Conservation (phyloP, 345 rosid genomes). For the Salix koriyanagi region DNA sequence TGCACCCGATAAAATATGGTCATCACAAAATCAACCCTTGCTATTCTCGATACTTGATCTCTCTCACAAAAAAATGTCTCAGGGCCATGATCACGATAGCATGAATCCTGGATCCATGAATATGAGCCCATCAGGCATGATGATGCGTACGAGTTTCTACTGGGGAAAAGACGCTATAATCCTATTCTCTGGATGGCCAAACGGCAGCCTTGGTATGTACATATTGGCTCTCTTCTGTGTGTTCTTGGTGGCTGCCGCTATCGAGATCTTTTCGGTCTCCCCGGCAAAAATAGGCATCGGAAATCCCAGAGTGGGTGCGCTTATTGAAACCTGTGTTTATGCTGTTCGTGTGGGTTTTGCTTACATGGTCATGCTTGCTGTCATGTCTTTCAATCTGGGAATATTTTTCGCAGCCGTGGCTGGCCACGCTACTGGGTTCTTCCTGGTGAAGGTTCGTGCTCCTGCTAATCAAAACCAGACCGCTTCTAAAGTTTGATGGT, state of each 20-base stretch:
- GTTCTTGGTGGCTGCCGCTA: conserved; percentile 3
- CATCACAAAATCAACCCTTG: neutral
- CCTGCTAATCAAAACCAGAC: neutral
- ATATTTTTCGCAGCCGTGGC: conserved; percentile 38
- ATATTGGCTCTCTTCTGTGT: conserved; percentile 10
- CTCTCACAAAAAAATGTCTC: neutral
- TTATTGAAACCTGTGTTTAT: conserved; percentile 15
- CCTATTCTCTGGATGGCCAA: conserved; percentile 42
- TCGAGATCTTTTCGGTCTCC: conserved; percentile 5
- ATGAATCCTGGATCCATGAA: conserved; percentile 15
- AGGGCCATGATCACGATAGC: neutral
- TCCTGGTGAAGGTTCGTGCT: conserved; percentile 30
- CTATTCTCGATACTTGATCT: neutral
- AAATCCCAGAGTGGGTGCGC: neutral
- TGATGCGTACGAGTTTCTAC: conserved; percentile 38
- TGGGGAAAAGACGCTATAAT: conserved; percentile 41
- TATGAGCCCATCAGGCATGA: conserved; percentile 18
- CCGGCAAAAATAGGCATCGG: neutral
- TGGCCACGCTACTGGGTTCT: conserved; percentile 35
- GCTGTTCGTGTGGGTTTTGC: conserved; percentile 28
- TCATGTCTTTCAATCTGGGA: conserved; percentile 45
- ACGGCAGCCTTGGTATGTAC: conserved; percentile 31
- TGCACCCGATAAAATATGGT: neutral
- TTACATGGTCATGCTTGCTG: conserved; percentile 49
- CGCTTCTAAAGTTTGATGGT: conserved; percentile 14